Evolutionary conservation across 495 filamentous ascomycete genomes (phyloP).

Genomic region (Penicillium taxi): DNA sequence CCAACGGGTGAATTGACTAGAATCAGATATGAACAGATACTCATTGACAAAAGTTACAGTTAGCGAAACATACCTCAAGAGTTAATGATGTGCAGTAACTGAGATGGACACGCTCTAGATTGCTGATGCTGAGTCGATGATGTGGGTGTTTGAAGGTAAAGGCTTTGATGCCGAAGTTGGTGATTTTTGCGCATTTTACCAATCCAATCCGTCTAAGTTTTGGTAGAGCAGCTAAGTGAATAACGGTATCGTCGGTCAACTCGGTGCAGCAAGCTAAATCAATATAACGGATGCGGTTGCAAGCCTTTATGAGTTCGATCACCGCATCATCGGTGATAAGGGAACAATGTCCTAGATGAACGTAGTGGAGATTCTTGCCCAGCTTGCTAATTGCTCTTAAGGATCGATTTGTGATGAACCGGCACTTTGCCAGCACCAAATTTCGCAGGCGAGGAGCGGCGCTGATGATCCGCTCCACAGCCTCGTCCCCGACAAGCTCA

Average conservation of each 20-base stretch:
- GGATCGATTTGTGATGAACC: conserved; percentile 80
- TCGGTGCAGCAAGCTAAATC: conserved; percentile 91
- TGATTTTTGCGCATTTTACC: conserved; percentile 87
- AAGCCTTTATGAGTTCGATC: conserved; percentile 68
- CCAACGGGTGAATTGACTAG: conserved; percentile 81
- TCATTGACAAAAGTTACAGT: neutral
- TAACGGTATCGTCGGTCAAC: conserved; percentile 82
- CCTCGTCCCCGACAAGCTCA: conserved; percentile 69
- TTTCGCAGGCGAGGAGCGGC: conserved; percentile 85
- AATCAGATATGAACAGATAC: conserved; percentile 11
- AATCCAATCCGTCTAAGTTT: conserved; percentile 91
- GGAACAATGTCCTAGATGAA: conserved; percentile 90
- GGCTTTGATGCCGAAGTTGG: conserved; percentile 77
- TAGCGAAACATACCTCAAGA: conserved; percentile 59
- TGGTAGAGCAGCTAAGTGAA: conserved; percentile 73
- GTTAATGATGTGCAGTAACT: conserved; percentile 88
- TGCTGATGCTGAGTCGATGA: conserved; percentile 49
- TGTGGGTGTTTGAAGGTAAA: conserved; percentile 53
- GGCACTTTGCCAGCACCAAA: conserved; percentile 88
- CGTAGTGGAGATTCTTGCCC: conserved; percentile 92
- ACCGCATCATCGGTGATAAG: conserved; percentile 86
- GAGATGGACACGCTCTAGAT: conserved; percentile 86
- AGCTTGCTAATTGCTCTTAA: conserved; percentile 81
- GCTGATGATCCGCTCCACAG: conserved; percentile 77
- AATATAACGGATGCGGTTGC: conserved; percentile 95